These are phyloP conservation scores for Chlorella sp. DNA, from an alignment of 139 green algal species.

Conservation along the genomic window DNA sequence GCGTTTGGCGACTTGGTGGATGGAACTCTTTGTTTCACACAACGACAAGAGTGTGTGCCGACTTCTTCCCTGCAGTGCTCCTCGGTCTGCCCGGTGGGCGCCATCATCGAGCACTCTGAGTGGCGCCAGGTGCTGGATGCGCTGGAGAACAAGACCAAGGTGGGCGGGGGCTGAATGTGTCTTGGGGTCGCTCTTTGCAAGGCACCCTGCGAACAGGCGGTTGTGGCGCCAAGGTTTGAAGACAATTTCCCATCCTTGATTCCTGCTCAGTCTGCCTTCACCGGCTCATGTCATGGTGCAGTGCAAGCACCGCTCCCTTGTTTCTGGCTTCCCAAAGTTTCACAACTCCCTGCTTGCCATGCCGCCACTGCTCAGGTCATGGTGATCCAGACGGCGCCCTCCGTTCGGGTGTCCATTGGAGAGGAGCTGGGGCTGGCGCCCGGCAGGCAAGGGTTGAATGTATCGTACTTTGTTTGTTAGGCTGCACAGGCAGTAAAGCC, in stretches of 20 bases:
- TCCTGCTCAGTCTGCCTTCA: too few species aligned
- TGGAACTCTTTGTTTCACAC: too few species aligned
- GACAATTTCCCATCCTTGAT: too few species aligned
- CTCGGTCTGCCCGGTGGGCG: slow-evolving; percentile 56
- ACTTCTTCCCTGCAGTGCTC: slow-evolving; percentile 43
- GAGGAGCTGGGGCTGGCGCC: slow-evolving; percentile 66
- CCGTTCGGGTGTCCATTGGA: slow-evolving; percentile 67
- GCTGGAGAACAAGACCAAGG: slow-evolving; percentile 59
- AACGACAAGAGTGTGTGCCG: too few species aligned
- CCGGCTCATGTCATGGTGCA: too few species aligned
- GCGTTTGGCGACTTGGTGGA: too few species aligned
- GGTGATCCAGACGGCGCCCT: slow-evolving; percentile 61
- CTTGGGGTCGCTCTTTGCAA: too few species aligned
- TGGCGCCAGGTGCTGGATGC: slow-evolving; percentile 55
- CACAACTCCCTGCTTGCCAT: not conserved
- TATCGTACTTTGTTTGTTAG: too few species aligned
- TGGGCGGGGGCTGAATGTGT: too few species aligned
- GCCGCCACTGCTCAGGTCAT: slow-evolving; percentile 31
- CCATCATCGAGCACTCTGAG: slow-evolving; percentile 53
- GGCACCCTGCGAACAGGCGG: too few species aligned
- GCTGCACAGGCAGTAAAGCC: too few species aligned
- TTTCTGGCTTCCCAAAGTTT: not conserved
- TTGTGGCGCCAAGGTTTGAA: too few species aligned
- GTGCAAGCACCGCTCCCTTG: not conserved
- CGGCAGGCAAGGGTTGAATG: slow-evolving; percentile 37